Base-by-base conservation (phyloP, 2,329 filamentous ascomycete genomes). In the Fusarium chaquense region DNA sequence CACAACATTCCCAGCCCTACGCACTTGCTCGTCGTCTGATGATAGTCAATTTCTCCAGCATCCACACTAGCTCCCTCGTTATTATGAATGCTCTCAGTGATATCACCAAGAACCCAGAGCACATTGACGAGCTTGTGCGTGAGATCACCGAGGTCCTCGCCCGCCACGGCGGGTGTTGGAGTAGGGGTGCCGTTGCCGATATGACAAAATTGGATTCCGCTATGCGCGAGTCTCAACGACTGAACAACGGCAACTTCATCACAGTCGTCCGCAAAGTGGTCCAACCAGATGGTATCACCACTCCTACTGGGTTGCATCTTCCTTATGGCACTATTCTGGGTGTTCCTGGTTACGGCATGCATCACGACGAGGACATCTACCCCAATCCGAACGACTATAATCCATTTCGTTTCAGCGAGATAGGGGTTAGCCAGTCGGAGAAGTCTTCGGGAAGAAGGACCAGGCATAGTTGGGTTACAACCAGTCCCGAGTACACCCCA, bases 1-100 rank as follows among this genome's bases (percentile, higher is more conserved):
- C 46, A 12, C 46, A 49, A 35, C 46, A 35, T 36, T 49, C 46
- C 32, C 30, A 49, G 35, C 46, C 46, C 15, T 35, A n/a, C 46
- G 46, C 46, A 49, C 46, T 49, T 49, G 46, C 46, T 49, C 46
- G 46, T 22, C 46, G 46, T 49, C 46, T 49, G 32, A 49, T 49
- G 46, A 36, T 49, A 36, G 46, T 36, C 15, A 49, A 49, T 49
- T 49, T 49, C 20, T 49, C 32, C 46, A 49, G 46, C 46, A 49
- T 49, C 46, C 46, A 49, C 46, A 49, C 46, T 36, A 35, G 46
- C 20, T 49, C 46, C 46, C 28, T 49, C 46, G 46, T 49, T 24
- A 49, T 49, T 26, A 35, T 49, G 46, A 49, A 49, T 24, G 46
- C 30, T 49, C 46, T 49, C n/a, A 18, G 26, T 49, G 20, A 49